Base-by-base conservation (phyloP, 2,329 filamentous ascomycete genomes). In the Penicillium sclerotiorum region DNA sequence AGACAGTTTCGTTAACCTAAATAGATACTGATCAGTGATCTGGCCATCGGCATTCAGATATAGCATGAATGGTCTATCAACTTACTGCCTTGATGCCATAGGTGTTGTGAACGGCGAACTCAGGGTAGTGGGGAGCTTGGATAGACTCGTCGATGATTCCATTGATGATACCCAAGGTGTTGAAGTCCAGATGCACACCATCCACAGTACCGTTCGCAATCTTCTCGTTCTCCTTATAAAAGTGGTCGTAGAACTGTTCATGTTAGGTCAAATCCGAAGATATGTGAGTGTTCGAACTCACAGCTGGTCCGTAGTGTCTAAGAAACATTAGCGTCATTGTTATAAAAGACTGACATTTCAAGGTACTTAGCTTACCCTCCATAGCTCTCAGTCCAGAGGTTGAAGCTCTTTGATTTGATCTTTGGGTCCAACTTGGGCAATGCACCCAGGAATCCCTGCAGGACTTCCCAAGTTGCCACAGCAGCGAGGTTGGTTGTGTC, bases 401-500 rank as follows among this genome's bases (percentile, higher is more conserved):
- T 83, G 63, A 84, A 82, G 25, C 73, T 75, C 57, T 75, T 79
- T 22, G 75, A 78, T 49, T 75, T 73, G 47, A 81, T 71, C n/a
- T 70, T 71, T 13, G 70, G 67, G 53, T 80, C 77, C 7, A 81
- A 64, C 51, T 75, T 70, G 22, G 76, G 74, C 5, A 83, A 62
- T 9, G 70, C 75, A 25, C 72, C 72, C 15, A 80, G 68, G 64
- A 83, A 83, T 2, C 73, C 80, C 62, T 83, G 81, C 17, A 83
- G 59, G 21, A 81, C 70, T 55, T 83, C 76, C 76, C 79, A 84
- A 8, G 78, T 74, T 13, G 77, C 79, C 15, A 76, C 66, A 5
- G 82, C 82, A 30, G 82, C 80, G 5, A 81, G 71, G 46, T 82
- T 75, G 1, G 80, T 84, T 2, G 80, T 84, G 50, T 82, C 77